phyloP scores from a whole-genome alignment of 139 green algal species.

The Deuterostichococcus epilithicus region DNA sequence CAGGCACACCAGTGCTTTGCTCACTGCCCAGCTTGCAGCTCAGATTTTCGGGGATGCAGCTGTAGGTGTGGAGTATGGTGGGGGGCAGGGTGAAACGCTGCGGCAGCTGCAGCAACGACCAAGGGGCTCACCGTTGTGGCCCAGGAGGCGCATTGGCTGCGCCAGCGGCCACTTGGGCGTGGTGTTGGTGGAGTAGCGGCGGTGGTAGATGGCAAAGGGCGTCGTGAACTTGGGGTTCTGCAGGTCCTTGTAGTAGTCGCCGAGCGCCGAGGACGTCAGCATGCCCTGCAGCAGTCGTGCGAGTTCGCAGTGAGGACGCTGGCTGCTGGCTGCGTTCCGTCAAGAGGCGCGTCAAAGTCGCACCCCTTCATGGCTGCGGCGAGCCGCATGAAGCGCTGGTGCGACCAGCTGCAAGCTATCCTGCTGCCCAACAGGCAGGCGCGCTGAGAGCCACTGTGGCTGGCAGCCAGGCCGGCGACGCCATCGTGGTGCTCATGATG shows the following conservation, averaged over 20 bases:
- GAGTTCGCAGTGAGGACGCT: not conserved
- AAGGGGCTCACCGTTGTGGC: constrained; percentile 95
- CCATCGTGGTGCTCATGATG: too few species aligned
- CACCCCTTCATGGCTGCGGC: too few species aligned
- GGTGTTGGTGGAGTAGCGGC: constrained; percentile 99
- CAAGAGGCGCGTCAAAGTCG: too few species aligned
- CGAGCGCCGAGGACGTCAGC: constrained; percentile 79
- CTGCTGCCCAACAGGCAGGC: too few species aligned
- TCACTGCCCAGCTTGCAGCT: too few species aligned
- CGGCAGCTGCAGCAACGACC: not conserved
- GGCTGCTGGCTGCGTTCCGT: not conserved
- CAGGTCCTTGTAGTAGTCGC: constrained; percentile 91
- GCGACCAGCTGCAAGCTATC: too few species aligned
- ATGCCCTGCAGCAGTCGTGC: constrained; percentile 64
- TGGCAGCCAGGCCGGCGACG: too few species aligned
- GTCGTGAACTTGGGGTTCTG: constrained; percentile 75
- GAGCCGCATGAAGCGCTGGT: too few species aligned
- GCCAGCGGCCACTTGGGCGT: constrained; percentile 97
- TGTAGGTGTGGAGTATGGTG: too few species aligned
- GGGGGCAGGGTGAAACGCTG: not conserved
- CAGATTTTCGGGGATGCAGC: too few species aligned
- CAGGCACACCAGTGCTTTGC: not conserved
- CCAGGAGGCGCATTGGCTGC: constrained; percentile 97
- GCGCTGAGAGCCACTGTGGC: too few species aligned
- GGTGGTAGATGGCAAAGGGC: constrained; percentile 97